These are phyloP conservation scores for Hippophae gyantsensis DNA, from an alignment of 306 rosid genomes.

Conservation along the genomic window DNA sequence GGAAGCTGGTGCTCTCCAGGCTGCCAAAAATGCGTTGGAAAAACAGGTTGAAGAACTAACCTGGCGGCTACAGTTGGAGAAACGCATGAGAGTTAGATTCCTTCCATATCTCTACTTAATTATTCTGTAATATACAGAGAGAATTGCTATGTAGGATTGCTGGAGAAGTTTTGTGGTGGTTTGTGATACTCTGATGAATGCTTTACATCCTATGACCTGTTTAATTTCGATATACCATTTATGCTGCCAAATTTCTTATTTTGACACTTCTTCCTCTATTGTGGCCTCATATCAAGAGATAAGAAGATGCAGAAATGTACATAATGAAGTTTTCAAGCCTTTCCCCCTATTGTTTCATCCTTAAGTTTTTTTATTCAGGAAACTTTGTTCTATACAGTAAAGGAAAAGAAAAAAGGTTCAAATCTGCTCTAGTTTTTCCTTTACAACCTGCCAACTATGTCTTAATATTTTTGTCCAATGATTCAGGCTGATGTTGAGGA, in stretches of 20 bases:
- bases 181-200: neutral
- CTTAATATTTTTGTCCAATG: conserved; percentile 14
- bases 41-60: conserved; percentile 80
- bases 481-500: conserved; percentile 61
- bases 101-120: neutral
- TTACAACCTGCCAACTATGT: conserved; percentile 7
- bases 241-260: no score
- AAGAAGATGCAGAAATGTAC: no score
- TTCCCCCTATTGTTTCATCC: neutral
- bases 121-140: neutral
- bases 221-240: no score
- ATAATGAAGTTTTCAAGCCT: no score
- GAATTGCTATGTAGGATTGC: neutral
- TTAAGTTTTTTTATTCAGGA: neutral
- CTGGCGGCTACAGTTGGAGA: conserved; percentile 51
- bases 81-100: conserved; percentile 56
- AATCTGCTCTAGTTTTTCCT: conserved; percentile 6
- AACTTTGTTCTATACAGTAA: neutral
- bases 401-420: neutral
- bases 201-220: neutral
- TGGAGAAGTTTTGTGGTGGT: neutral
- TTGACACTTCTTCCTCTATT: no score
- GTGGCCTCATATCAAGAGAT: no score
- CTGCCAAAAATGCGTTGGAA: conserved; percentile 70
- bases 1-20: conserved; percentile 86